phyloP scores from a whole-genome alignment of 2,329 filamentous ascomycete species.

The Cordyceps pruinosa region DNA sequence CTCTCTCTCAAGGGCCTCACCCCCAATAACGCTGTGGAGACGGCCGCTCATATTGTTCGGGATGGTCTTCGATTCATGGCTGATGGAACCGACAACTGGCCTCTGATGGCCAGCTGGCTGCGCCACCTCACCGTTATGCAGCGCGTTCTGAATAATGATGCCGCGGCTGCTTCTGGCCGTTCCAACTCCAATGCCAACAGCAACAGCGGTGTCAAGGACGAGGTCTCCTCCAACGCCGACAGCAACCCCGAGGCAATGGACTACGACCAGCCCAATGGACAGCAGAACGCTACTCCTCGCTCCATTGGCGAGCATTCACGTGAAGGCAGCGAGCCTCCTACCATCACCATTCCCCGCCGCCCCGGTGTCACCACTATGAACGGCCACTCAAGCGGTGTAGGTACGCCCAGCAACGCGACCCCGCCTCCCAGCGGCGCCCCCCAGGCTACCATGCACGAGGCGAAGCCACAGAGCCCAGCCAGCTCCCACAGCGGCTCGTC shows the following conservation, averaged over 20 bases:
- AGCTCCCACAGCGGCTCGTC: slow-evolving; percentile 25
- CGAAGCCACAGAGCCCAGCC: slow-evolving; percentile 32
- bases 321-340: slow-evolving; percentile 47
- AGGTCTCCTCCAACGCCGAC: slow-evolving; percentile 47
- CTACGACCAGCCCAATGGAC: slow-evolving; percentile 39
- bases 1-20: slow-evolving; percentile 55
- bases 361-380: slow-evolving; percentile 54
- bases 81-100: slow-evolving; percentile 53
- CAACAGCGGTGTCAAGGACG: slow-evolving; percentile 42
- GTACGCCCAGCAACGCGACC: slow-evolving; percentile 7
- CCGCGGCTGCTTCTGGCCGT: slow-evolving; percentile 26
- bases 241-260: slow-evolving; percentile 51
- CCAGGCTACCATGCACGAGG: slow-evolving; percentile 23
- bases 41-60: slow-evolving; percentile 48
- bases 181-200: slow-evolving; percentile 28
- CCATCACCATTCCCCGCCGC: slow-evolving; percentile 35
- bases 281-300: slow-evolving; percentile 27
- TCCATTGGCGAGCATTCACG: slow-evolving; percentile 35
- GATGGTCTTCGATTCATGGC: slow-evolving; percentile 54
- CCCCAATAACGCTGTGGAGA: slow-evolving; percentile 49
- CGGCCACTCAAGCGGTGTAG: slow-evolving; percentile 42
- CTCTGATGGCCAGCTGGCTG: slow-evolving; percentile 52
- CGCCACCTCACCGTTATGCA: slow-evolving; percentile 56
- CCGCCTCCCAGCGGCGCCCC: slow-evolving; percentile 12
- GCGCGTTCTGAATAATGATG: slow-evolving; percentile 50